Percentiles rank a stretch among this genome's conserved stretches.
Conservation (phyloP, 805 yeast species). For the Candida pseudofarinosa region DNA sequence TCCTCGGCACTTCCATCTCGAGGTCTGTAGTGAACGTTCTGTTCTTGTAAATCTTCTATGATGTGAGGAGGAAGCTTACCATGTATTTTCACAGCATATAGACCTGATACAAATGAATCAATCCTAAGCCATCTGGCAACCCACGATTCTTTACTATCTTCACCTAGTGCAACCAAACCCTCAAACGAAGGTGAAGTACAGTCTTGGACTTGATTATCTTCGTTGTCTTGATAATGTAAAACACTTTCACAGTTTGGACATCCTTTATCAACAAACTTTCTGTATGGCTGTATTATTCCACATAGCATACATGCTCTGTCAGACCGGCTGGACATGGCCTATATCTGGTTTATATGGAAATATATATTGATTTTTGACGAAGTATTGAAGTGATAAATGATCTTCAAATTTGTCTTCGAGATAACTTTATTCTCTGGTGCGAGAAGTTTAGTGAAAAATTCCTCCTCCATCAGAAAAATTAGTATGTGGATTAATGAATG, state of each 20-base stretch:
- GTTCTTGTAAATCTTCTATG: constrained; percentile 63
- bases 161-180: constrained; percentile 88
- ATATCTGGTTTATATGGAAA: background rate
- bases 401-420: no score
- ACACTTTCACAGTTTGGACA: constrained; percentile 96
- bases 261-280: constrained; percentile 71
- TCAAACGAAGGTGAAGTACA: constrained; percentile 96
- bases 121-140: constrained; percentile 94
- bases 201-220: constrained; percentile 80
- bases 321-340: constrained; percentile 48
- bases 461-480: background rate
- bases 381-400: no score
- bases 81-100: constrained; percentile 89
- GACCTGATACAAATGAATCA: constrained; percentile 81
- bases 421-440: background rate
- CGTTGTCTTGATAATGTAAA: constrained; percentile 69
- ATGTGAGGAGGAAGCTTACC: constrained; percentile 90
- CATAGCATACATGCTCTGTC: constrained; percentile 98
- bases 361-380: no score
- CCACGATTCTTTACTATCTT: constrained; percentile 79
- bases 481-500: background rate
- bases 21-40: constrained; percentile 84
- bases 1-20: constrained; percentile 87
- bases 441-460: background rate
- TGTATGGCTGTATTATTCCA: constrained; percentile 82